Evolutionary conservation across 176 grass and related monocot species (phyloP).

Genomic region (Rhynchospora breviuscula): DNA sequence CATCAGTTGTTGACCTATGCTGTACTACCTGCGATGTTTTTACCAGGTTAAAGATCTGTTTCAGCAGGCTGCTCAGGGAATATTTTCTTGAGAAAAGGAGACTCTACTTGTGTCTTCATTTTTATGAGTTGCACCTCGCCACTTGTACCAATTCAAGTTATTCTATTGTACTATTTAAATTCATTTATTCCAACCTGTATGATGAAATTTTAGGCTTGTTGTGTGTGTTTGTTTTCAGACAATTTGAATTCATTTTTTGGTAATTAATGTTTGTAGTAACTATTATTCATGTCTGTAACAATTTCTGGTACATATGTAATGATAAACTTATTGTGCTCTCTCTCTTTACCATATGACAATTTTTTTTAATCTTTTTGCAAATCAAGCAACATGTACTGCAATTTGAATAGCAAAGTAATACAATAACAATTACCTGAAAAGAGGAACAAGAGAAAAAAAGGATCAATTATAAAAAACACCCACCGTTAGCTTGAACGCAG

Average conservation of each 20-base stretch:
- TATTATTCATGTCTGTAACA: not conserved
- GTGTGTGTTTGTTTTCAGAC: not conserved
- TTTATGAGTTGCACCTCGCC: conserved; percentile 21
- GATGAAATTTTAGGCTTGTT: not conserved
- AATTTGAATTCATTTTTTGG: not conserved
- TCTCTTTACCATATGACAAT: not conserved
- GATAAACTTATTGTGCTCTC: not conserved
- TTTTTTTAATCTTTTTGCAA: not conserved
- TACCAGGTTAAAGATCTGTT: conserved; percentile 25
- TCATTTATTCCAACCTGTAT: conserved; percentile 1
- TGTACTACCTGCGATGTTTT: not conserved
- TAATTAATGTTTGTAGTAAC: not conserved
- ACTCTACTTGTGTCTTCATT: not conserved
- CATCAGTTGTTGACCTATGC: not conserved
- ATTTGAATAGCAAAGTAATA: too few species aligned
- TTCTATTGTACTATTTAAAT: conserved; percentile 11
- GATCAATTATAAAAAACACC: too few species aligned
- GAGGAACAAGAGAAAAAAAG: too few species aligned
- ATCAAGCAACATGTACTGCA: not conserved
- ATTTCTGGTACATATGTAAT: not conserved
- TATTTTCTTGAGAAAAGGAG: conserved; percentile 15
- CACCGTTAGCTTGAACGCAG: too few species aligned
- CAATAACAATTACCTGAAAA: too few species aligned
- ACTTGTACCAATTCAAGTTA: not conserved
- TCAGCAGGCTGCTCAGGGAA: conserved; percentile 16